These are phyloP conservation scores for Talaromyces funiculosus DNA, from an alignment of 2,329 filamentous ascomycete genomes.

Conservation along the genomic window DNA sequence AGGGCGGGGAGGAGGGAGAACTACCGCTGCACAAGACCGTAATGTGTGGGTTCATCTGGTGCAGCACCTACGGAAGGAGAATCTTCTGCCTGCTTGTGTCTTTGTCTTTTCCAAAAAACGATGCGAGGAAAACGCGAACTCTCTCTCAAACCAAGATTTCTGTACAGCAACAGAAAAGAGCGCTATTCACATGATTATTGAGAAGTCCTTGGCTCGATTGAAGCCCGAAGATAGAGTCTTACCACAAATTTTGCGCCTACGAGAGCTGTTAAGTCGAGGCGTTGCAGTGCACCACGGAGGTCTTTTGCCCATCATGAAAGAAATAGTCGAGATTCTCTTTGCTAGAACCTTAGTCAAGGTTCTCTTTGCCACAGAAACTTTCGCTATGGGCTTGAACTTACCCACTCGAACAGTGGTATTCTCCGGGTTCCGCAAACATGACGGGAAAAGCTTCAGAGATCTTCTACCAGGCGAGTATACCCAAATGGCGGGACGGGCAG, in stretches of 20 bases:
- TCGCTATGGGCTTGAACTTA: slow-evolving; percentile 95
- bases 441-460: slow-evolving; percentile 86
- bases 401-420: slow-evolving; percentile 96
- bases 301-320: slow-evolving; percentile 91
- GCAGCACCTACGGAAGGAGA: slow-evolving; percentile 80
- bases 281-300: slow-evolving; percentile 97
- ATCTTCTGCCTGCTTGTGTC: slow-evolving; percentile 84
- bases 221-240: slow-evolving; percentile 83
- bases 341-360: slow-evolving; percentile 94
- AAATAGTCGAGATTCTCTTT: slow-evolving; percentile 94
- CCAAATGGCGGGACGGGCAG: slow-evolving; percentile 95
- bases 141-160: slow-evolving; percentile 90
- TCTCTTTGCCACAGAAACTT: slow-evolving; percentile 94
- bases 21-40: slow-evolving; percentile 87
- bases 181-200: slow-evolving; percentile 93
- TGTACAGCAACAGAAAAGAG: slow-evolving; percentile 93
- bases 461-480: slow-evolving; percentile 93
- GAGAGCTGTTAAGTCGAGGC: slow-evolving; percentile 78
- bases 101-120: slow-evolving; percentile 98
- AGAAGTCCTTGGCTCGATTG: slow-evolving; percentile 84
- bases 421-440: slow-evolving; percentile 93
- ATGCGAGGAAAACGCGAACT: slow-evolving; percentile 95
- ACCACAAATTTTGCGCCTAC: slow-evolving; percentile 84
- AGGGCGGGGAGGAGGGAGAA: slow-evolving; percentile 77
- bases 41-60: slow-evolving; percentile 96